phyloP scores from a whole-genome alignment of 1,284 basidiomycete species.

The Coniferiporia weirii region DNA sequence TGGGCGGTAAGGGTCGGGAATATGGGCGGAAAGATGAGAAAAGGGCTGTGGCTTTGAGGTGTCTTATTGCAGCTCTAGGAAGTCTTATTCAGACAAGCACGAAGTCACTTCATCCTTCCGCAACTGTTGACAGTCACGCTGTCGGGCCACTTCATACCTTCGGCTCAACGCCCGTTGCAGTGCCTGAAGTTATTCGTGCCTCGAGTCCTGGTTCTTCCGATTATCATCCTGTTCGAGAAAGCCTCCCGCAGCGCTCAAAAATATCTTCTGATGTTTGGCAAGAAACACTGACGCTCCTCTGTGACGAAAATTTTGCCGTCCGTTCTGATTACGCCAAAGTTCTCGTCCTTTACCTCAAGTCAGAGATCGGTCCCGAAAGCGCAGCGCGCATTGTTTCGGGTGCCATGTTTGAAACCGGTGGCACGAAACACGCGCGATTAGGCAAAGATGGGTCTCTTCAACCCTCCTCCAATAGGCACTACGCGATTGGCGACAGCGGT shows the following conservation, averaged over 20 bases:
- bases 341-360: conserved; percentile 65
- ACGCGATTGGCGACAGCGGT: conserved; percentile 60
- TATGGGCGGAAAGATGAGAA: conserved; percentile 36
- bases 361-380: conserved; percentile 55
- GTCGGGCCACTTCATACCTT: not conserved
- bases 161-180: not conserved
- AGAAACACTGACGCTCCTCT: conserved; percentile 79
- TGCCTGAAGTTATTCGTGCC: not conserved
- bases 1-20: conserved; percentile 40
- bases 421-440: conserved; percentile 37
- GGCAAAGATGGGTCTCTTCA: conserved; percentile 29
- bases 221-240: conserved; percentile 22
- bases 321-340: conserved; percentile 74
- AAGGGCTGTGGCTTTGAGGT: conserved; percentile 68
- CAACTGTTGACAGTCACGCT: not conserved
- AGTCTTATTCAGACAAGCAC: conserved; percentile 48
- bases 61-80: conserved; percentile 64
- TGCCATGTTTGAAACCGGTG: conserved; percentile 34
- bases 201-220: conserved; percentile 5
- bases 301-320: conserved; percentile 68
- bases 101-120: not conserved
- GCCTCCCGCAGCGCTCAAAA: conserved; percentile 56
- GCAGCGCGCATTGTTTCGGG: not conserved
- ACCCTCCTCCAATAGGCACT: conserved; percentile 40
- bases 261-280: conserved; percentile 84